These are phyloP conservation scores for Crotalaria pallida DNA, from an alignment of 306 rosid genomes.

Conservation along the genomic window DNA sequence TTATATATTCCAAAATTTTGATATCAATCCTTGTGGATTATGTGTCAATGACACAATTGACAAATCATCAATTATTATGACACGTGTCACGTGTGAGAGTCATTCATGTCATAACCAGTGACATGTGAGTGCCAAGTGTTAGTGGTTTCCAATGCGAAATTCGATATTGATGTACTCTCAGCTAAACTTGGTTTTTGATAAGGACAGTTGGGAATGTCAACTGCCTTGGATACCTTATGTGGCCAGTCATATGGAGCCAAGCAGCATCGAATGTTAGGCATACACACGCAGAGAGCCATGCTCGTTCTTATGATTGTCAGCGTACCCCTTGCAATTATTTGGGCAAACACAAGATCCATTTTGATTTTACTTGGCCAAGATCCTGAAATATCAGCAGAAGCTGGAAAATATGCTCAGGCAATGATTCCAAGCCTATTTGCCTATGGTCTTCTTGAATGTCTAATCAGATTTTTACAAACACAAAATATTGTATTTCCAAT, in stretches of 20 bases:
- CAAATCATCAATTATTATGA: no score
- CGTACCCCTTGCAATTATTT: slow-evolving; percentile 43
- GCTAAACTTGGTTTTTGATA: neutral
- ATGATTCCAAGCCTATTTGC: slow-evolving; percentile 61
- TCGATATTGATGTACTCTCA: no score
- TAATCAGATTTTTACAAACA: slow-evolving; percentile 49
- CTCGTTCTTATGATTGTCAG: slow-evolving; percentile 39
- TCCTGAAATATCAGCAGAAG: slow-evolving; percentile 48
- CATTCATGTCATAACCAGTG: no score
- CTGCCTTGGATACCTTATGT: slow-evolving; percentile 63
- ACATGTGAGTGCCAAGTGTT: no score
- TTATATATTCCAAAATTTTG: no score
- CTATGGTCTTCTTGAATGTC: slow-evolving; percentile 57
- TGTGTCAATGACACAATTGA: no score
- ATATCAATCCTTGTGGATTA: no score
- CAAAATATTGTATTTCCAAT: slow-evolving; percentile 66
- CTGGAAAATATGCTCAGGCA: slow-evolving; percentile 49
- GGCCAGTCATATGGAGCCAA: slow-evolving; percentile 77
- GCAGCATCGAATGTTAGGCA: slow-evolving; percentile 54
- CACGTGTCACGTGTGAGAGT: no score
- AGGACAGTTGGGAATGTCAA: slow-evolving; percentile 56
- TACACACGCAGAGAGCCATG: slow-evolving; percentile 63
- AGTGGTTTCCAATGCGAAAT: no score
- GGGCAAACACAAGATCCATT: slow-evolving; percentile 47
- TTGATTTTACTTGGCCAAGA: slow-evolving; percentile 51